A percentile compares a stretch with the other conserved stretches of the same genome.
phyloP scores from a whole-genome alignment of 2,329 filamentous ascomycete genomes.

The Purpureocillium takamizusanense region DNA sequence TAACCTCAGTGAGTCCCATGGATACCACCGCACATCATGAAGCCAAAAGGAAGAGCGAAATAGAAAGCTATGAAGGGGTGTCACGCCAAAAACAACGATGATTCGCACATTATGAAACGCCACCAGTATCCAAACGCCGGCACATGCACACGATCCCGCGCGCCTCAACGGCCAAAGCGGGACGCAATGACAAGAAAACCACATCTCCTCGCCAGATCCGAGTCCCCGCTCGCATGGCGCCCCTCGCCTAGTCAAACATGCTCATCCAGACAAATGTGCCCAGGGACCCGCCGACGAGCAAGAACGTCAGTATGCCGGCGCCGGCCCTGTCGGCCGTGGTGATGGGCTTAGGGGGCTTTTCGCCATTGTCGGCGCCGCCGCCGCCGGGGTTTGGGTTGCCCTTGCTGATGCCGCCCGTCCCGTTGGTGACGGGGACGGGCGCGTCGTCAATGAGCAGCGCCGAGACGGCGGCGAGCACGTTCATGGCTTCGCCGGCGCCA shows the following conservation, averaged over 20 bases:
- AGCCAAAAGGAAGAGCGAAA: no score
- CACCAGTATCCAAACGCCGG: no score
- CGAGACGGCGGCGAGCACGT: conserved; percentile 45
- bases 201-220: no score
- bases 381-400: conserved; percentile 32
- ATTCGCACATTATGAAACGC: no score
- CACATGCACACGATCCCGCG: no score
- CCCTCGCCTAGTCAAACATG: conserved; percentile 13
- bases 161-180: no score
- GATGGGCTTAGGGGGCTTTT: conserved; percentile 18
- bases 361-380: conserved; percentile 19
- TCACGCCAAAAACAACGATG: no score
- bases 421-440: conserved; percentile 31
- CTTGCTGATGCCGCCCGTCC: conserved; percentile 40
- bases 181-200: no score
- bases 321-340: conserved; percentile 37
- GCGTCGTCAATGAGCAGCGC: conserved; percentile 34
- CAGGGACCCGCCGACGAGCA: conserved; percentile 30
- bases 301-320: conserved; percentile 37
- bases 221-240: no score
- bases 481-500: conserved; percentile 51
- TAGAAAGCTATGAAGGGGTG: no score
- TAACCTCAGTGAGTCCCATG: no score
- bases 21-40: no score
- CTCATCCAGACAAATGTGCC: conserved; percentile 44